Evolutionary conservation across 2,329 filamentous ascomycete species (phyloP).

Genomic region (Colletotrichum higginsianum): DNA sequence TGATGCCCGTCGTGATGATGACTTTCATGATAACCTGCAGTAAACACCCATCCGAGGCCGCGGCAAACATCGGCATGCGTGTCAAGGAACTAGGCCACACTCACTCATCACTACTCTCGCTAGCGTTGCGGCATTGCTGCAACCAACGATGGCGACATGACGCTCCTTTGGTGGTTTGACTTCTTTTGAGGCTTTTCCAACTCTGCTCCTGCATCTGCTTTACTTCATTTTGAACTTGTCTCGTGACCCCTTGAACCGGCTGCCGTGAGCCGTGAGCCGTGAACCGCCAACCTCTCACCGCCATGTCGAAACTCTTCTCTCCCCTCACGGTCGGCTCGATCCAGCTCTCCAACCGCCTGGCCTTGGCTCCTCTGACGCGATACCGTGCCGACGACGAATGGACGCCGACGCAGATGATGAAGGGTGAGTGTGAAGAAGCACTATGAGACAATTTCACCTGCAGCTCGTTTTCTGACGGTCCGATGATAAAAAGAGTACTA

Average conservation of each 20-base stretch:
- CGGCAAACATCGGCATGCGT: not conserved
- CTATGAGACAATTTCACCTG: too few species aligned
- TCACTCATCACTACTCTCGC: not conserved
- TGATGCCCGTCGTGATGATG: not conserved
- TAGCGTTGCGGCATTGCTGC: not conserved
- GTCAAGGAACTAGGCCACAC: not conserved
- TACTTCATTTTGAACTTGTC: not conserved
- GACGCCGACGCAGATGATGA: constrained; percentile 39
- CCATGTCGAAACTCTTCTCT: constrained; percentile 42
- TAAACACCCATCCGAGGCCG: not conserved
- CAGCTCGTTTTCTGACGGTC: not conserved
- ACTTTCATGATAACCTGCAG: not conserved
- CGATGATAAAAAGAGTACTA: constrained; percentile 46
- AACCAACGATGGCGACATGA: not conserved
- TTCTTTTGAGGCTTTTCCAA: too few species aligned
- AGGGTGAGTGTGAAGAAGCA: constrained; percentile 36
- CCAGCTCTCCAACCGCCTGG: constrained; percentile 44
- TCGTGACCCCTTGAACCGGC: not conserved
- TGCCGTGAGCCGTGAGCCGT: not conserved
- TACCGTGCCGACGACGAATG: constrained; percentile 46
- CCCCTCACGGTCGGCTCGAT: constrained; percentile 42
- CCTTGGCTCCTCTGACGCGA: constrained; percentile 45
- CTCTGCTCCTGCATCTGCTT: not conserved
- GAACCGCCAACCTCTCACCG: not conserved
- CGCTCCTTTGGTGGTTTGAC: not conserved